A percentile compares a stretch with the other conserved stretches of the same genome.
These are phyloP conservation scores for Tylopilus sp. DNA, from an alignment of 768 basidiomycete genomes.

Conservation along the genomic window DNA sequence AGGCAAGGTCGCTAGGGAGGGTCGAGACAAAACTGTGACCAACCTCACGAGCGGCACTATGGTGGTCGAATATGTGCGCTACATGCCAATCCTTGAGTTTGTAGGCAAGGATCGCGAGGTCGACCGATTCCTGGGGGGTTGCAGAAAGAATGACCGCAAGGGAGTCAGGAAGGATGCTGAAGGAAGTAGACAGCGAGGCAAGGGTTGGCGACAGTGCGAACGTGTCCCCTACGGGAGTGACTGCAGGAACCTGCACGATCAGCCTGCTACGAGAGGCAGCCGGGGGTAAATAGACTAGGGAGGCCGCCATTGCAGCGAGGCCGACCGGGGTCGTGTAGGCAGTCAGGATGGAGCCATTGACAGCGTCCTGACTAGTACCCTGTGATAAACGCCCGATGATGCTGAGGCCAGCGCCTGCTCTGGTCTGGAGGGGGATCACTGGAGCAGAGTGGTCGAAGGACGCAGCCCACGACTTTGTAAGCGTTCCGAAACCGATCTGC, in stretches of 20 bases:
- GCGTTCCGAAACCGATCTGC: constrained; percentile 75
- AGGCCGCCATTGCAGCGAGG: constrained; percentile 77
- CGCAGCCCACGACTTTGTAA: constrained; percentile 64
- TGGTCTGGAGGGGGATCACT: constrained; percentile 72
- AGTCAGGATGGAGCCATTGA: constrained; percentile 58
- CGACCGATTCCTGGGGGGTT: constrained; percentile 77
- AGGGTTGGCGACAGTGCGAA: constrained; percentile 78
- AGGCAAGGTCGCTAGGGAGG: constrained; percentile 28
- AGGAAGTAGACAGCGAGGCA: constrained; percentile 57
- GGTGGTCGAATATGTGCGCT: constrained; percentile 89
- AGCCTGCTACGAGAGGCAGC: constrained; percentile 63
- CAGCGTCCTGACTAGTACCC: constrained; percentile 68
- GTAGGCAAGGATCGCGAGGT: constrained; percentile 77
- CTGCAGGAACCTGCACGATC: constrained; percentile 79
- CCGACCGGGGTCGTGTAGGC: constrained; percentile 84
- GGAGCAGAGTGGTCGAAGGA: constrained; percentile 42
- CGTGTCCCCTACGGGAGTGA: constrained; percentile 59
- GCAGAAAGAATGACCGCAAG: constrained; percentile 78
- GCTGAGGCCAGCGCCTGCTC: constrained; percentile 79
- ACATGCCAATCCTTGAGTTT: constrained; percentile 62
- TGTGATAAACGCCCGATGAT: constrained; percentile 78
- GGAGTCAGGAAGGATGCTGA: constrained; percentile 59
- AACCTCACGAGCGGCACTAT: constrained; percentile 72
- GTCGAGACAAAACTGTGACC: constrained; percentile 50
- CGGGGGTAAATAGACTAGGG: constrained; percentile 67